Evolutionary conservation across 148 eudicot species (phyloP).

Genomic region (Pouteria glomerata): DNA sequence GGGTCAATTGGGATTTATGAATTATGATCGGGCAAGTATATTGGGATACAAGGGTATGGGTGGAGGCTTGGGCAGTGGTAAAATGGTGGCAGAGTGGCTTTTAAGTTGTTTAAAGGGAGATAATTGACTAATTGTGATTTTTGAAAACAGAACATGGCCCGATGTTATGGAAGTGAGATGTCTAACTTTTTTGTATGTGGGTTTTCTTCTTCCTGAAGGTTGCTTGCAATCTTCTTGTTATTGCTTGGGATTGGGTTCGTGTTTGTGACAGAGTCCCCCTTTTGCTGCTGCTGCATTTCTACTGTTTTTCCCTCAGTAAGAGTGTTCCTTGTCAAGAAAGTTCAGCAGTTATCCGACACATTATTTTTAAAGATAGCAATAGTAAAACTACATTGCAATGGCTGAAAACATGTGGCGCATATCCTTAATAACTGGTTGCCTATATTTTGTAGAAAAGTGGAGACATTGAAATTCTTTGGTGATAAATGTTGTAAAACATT

Average conservation of each 20-base stretch:
- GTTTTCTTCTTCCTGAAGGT: background rate
- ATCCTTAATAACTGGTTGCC: background rate
- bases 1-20: background rate
- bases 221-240: conserved; percentile 1
- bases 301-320: background rate
- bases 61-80: background rate
- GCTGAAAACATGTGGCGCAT: too few relatives aligned
- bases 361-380: too few relatives aligned
- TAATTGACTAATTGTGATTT: background rate
- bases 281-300: background rate
- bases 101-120: background rate
- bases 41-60: background rate
- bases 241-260: too few relatives aligned
- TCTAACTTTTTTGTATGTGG: background rate
- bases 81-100: background rate
- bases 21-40: background rate
- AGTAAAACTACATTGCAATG: too few relatives aligned
- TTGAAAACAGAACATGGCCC: background rate
- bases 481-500: background rate
- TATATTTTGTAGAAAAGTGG: background rate
- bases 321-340: background rate
- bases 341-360: background rate
- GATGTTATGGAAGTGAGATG: background rate
- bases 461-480: background rate
- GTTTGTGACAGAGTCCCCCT: background rate